phyloP scores from a whole-genome alignment of 805 yeast species.

The Sungouiozyma intestinalis region DNA sequence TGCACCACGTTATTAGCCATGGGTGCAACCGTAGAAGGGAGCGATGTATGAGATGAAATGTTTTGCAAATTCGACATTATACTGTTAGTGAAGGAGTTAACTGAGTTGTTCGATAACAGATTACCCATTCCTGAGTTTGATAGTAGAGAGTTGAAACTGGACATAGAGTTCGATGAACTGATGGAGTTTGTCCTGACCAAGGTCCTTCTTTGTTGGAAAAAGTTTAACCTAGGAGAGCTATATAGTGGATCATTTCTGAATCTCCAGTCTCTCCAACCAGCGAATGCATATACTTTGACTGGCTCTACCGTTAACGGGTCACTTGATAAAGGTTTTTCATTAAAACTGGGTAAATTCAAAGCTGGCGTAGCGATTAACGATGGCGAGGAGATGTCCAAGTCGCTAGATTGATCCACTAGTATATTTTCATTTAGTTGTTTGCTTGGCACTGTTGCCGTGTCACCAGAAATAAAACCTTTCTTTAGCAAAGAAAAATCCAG shows the following conservation, averaged over 20 bases:
- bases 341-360: neutral
- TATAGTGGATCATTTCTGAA: conserved; percentile 63
- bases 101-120: conserved; percentile 13
- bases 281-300: conserved; percentile 34
- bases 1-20: no score
- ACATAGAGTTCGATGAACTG: conserved; percentile 6
- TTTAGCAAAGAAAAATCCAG: conserved; percentile 47
- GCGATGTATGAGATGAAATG: conserved; percentile 11
- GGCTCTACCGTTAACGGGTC: conserved; percentile 5
- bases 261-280: conserved; percentile 93
- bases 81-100: conserved; percentile 22
- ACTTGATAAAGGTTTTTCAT: neutral
- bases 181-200: neutral
- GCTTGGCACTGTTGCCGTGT: conserved; percentile 8
- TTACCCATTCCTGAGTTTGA: neutral
- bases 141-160: conserved; percentile 11
- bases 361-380: conserved; percentile 9
- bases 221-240: conserved; percentile 30
- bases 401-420: neutral
- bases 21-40: conserved; percentile 5
- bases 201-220: conserved; percentile 4
- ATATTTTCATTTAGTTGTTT: neutral
- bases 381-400: neutral
- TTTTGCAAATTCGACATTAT: conserved; percentile 25
- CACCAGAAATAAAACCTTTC: conserved; percentile 30